These are phyloP conservation scores for Tulasnella sp. DNA, from an alignment of 768 basidiomycete species.

Conservation along the genomic window DNA sequence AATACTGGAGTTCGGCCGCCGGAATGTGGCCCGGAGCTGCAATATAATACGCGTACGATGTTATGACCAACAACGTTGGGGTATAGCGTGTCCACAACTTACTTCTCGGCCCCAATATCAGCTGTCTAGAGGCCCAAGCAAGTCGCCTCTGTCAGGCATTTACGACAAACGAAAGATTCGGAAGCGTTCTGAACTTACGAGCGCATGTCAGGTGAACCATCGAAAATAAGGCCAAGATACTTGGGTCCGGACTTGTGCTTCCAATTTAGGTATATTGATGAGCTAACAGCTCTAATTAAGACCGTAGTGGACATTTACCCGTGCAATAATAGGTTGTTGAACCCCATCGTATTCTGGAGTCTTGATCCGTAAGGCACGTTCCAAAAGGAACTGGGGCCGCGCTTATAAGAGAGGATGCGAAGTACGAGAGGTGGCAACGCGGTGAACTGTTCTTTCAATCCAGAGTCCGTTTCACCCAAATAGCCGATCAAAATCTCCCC, in stretches of 20 bases:
- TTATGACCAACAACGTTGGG: not conserved
- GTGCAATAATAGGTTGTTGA: not conserved
- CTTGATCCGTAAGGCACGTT: conserved; percentile 7
- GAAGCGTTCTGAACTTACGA: not conserved
- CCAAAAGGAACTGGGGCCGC: not conserved
- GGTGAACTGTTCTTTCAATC: not conserved
- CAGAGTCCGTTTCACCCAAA: conserved; percentile 2
- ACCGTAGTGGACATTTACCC: not conserved
- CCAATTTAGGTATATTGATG: no score
- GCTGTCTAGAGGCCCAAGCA: not conserved
- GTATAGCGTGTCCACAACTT: not conserved
- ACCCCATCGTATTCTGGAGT: not conserved
- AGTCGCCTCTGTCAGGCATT: not conserved
- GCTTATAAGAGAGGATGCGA: not conserved
- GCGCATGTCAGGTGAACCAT: conserved; percentile 2
- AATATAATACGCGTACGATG: not conserved
- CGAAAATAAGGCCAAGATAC: not conserved
- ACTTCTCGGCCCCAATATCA: not conserved
- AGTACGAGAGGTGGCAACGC: no score
- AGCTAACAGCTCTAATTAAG: no score
- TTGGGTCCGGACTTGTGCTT: not conserved
- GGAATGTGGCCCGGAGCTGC: not conserved
- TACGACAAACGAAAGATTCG: not conserved
- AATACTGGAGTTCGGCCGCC: not conserved
- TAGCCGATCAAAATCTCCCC: conserved; percentile 2